Evolutionary conservation across 2,329 filamentous ascomycete species (phyloP).

Genomic region (Monilinia fructigena): DNA sequence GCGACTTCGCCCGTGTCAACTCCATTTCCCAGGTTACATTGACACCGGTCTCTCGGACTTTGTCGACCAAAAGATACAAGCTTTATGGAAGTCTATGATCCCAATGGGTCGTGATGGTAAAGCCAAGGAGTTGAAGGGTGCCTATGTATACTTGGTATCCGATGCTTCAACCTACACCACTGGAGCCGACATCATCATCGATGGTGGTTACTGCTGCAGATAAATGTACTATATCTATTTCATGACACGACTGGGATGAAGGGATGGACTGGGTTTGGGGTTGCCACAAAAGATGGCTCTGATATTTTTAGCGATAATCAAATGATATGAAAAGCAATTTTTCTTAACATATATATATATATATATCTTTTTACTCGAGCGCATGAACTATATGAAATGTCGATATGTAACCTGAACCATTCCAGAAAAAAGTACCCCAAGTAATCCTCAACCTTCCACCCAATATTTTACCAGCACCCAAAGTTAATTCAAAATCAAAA

Average conservation of each 20-base stretch:
- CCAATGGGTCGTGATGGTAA: slow-evolving; percentile 58
- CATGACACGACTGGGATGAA: slow-evolving; percentile 10
- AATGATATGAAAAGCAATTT: slow-evolving; percentile 6
- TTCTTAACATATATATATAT: neutral
- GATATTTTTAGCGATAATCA: slow-evolving; percentile 4
- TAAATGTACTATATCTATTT: slow-evolving; percentile 24
- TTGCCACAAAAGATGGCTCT: slow-evolving; percentile 11
- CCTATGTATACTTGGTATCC: slow-evolving; percentile 50
- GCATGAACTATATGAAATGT: too few species aligned
- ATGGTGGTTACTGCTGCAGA: slow-evolving; percentile 46
- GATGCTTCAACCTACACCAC: slow-evolving; percentile 51
- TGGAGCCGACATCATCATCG: slow-evolving; percentile 50
- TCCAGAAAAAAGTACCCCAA: neutral
- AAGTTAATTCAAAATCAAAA: too few species aligned
- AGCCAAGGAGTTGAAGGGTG: slow-evolving; percentile 62
- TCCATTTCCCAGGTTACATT: slow-evolving; percentile 68
- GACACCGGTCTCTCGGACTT: slow-evolving; percentile 64
- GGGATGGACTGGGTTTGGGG: slow-evolving; percentile 5
- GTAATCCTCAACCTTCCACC: too few species aligned
- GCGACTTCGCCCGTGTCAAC: slow-evolving; percentile 67
- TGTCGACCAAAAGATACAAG: slow-evolving; percentile 55
- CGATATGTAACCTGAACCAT: neutral
- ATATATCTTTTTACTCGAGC: too few species aligned
- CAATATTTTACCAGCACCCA: too few species aligned
- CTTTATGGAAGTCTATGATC: slow-evolving; percentile 60